Evolutionary conservation across 139 green algal genomes (phyloP), one percentile per base, ranked within the genome.

Genomic region (Gonium pectorale): DNA sequence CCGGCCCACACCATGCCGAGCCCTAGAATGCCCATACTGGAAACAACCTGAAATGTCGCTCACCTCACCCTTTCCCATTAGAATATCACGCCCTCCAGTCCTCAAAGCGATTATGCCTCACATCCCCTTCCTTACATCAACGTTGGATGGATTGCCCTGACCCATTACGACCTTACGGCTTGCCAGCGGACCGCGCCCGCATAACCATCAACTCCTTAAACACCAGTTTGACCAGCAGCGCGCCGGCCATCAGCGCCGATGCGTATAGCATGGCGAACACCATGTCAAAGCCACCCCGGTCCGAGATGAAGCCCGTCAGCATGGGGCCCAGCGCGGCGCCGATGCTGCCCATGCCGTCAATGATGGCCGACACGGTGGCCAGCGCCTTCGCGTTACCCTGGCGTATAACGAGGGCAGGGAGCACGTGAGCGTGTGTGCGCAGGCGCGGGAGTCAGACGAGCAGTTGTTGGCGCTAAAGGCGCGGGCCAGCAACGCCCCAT

Each of bases 301-400:
- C 83, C 7, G 81, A 90, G 62, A 99, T 96, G 80, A 96, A 95
- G 37, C 97, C 97, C 5, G 96, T 98, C 31, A 98, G 81, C 81
- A 97, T 91, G 60, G 97, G 97, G 3, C 97, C 97, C 6, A 99
- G 87, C 1, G 97, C 96, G 2, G 97, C 97, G 27, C 97, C 97
- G n/a, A 98, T 83, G 37, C 88, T 95, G 29, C 97, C 97, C 91
- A 97, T 99, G 67, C 97, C 97, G 86, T 99, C 97, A 31, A 99
- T 99, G 84, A 99, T 99, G 37, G 97, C 97, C 9, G 96, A 98
- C 11, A 99, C 97, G 8, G 96, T 99, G 27, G 97, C 95, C 52
- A 99, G 90, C 21, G 96, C 97, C 71, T 96, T 97, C 38, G 93
- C 89, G 75, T 97, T 98, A 80, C 95, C 93, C 90, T 91, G 80